Evolutionary conservation across 768 basidiomycete genomes (phyloP).

Genomic region (Suillus plorans): DNA sequence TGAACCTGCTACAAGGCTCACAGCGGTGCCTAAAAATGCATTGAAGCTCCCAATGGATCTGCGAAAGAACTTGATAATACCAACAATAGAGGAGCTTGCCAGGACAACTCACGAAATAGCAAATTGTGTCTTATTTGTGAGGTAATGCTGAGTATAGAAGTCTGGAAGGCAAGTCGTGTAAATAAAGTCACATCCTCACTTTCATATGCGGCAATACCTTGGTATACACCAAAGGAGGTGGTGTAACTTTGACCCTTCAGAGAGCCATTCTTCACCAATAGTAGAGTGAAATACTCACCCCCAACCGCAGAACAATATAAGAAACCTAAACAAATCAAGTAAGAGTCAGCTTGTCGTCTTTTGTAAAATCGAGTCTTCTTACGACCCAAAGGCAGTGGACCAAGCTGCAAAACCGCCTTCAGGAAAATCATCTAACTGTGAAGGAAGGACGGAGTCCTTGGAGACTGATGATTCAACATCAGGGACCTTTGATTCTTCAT

Average conservation of each 20-base stretch:
- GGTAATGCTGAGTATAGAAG: neutral
- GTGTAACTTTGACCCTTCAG: neutral
- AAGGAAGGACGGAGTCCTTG: too few relatives aligned
- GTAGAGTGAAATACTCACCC: neutral
- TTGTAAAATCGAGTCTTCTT: neutral
- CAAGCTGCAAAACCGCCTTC: too few relatives aligned
- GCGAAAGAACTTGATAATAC: neutral
- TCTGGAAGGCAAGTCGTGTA: neutral
- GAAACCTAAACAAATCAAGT: neutral
- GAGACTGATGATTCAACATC: too few relatives aligned
- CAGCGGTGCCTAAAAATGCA: neutral
- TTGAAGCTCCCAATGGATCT: neutral
- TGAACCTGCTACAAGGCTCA: neutral
- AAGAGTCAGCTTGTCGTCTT: neutral
- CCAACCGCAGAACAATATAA: neutral
- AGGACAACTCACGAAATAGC: neutral
- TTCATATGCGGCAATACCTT: neutral
- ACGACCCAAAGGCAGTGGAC: neutral
- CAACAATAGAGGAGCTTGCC: neutral
- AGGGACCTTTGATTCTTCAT: too few relatives aligned
- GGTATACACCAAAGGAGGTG: neutral
- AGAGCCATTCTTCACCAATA: neutral
- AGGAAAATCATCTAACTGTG: too few relatives aligned
- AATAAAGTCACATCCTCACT: neutral
- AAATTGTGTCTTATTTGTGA: neutral